Percentiles rank a stretch among this genome's conserved stretches.
These are phyloP conservation scores for Boletus vermiculosoides DNA, from an alignment of 768 basidiomycete genomes.

Conservation along the genomic window DNA sequence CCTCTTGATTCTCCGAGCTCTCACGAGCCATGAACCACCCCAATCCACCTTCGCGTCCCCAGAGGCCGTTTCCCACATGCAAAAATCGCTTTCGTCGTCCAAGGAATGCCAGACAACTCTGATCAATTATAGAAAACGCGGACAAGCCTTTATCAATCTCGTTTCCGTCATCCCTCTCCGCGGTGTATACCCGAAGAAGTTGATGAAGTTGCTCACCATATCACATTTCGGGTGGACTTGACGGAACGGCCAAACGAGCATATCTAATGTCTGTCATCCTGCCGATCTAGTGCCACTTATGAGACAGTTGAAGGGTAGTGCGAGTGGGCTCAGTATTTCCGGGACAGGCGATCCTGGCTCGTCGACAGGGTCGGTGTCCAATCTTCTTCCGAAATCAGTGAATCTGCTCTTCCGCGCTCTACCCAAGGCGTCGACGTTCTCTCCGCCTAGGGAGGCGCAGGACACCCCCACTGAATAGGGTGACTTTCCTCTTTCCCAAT, in stretches of 20 bases:
- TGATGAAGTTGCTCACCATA: constrained; percentile 77
- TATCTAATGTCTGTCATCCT: constrained; percentile 83
- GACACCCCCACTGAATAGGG: not conserved
- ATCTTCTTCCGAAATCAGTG: constrained; percentile 51
- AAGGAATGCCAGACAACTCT: constrained; percentile 89
- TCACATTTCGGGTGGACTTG: constrained; percentile 96
- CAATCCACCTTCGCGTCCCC: constrained; percentile 69
- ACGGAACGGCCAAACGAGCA: constrained; percentile 75
- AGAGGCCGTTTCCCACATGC: constrained; percentile 64
- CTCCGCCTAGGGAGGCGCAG: not conserved
- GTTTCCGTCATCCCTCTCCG: constrained; percentile 86
- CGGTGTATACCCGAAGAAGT: constrained; percentile 57
- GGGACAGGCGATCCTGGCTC: constrained; percentile 19
- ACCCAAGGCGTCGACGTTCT: constrained; percentile 44
- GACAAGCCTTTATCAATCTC: constrained; percentile 86
- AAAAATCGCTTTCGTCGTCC: constrained; percentile 60
- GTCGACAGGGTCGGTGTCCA: constrained; percentile 7
- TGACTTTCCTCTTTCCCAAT: not conserved
- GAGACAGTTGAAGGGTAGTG: constrained; percentile 73
- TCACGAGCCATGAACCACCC: constrained; percentile 72
- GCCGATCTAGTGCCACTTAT: constrained; percentile 89
- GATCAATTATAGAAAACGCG: constrained; percentile 86
- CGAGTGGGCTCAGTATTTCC: constrained; percentile 14
- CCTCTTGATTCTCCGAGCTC: constrained; percentile 74
- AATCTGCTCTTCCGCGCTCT: constrained; percentile 84